Evolutionary conservation across 345 rosid species (phyloP).

Genomic region (Boechera divaricarpa): DNA sequence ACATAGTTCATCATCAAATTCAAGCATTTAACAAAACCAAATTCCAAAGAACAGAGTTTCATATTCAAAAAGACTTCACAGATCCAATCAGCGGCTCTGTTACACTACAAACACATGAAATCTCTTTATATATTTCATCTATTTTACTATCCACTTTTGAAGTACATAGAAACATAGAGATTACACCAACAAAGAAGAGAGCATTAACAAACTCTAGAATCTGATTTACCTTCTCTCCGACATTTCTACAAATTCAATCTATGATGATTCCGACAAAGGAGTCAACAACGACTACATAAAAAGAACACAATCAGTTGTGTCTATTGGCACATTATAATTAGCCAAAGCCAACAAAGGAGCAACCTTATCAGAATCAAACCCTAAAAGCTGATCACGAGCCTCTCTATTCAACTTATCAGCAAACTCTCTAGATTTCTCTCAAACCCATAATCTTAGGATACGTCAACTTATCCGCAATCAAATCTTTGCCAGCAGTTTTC

Average conservation of each 20-base stretch:
- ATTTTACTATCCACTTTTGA: neutral
- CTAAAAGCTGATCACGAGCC: constrained; percentile 63
- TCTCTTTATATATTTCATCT: neutral
- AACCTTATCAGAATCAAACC: constrained; percentile 70
- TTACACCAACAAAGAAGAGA: constrained; percentile 12
- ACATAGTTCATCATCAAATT: too few relatives aligned
- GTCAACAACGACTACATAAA: neutral
- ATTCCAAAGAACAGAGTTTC: neutral
- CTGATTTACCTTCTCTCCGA: neutral
- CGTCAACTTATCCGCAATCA: constrained; percentile 80
- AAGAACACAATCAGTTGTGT: constrained; percentile 56
- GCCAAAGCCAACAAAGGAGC: constrained; percentile 93
- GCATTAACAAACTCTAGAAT: constrained; percentile 12
- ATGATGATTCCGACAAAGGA: constrained; percentile 10
- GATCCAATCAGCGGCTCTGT: neutral
- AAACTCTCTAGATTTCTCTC: constrained; percentile 70
- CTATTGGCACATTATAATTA: constrained; percentile 79
- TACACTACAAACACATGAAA: neutral
- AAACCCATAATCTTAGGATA: constrained; percentile 91
- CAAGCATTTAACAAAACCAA: neutral
- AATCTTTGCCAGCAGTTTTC: constrained; percentile 94
- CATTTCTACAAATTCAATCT: constrained; percentile 15
- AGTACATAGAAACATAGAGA: constrained; percentile 26
- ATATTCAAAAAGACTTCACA: neutral
- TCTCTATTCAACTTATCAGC: constrained; percentile 72